Evolutionary conservation across 2,329 filamentous ascomycete species (phyloP).

Genomic region (Tolypocladium guangdongense): DNA sequence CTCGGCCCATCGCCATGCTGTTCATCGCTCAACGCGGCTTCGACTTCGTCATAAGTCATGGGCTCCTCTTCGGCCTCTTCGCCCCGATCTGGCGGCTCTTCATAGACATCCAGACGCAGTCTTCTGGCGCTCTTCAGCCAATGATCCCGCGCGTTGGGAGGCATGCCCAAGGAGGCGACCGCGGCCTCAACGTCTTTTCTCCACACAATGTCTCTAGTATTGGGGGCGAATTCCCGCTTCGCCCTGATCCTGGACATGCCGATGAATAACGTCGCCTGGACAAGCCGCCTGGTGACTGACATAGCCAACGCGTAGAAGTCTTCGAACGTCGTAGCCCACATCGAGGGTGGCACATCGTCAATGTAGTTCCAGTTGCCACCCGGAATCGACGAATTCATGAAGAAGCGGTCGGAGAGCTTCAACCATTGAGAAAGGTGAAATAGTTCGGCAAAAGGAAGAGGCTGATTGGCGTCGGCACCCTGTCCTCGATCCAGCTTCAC

Average conservation of each 20-base stretch:
- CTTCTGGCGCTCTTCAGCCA: constrained; percentile 40
- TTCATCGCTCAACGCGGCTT: constrained; percentile 20
- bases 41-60: constrained; percentile 34
- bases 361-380: constrained; percentile 59
- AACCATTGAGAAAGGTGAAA: constrained; percentile 53
- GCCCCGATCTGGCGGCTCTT: constrained; percentile 18
- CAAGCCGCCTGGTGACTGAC: constrained; percentile 57
- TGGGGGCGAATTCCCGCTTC: constrained; percentile 20
- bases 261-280: constrained; percentile 59
- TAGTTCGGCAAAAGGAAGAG: constrained; percentile 40
- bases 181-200: constrained; percentile 39
- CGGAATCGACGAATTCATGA: constrained; percentile 59
- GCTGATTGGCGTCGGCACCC: constrained; percentile 7
- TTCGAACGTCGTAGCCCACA: constrained; percentile 64
- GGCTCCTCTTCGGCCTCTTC: constrained; percentile 15
- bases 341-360: constrained; percentile 51
- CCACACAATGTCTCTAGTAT: constrained; percentile 23
- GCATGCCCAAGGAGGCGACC: constrained; percentile 33
- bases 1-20: constrained; percentile 4
- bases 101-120: constrained; percentile 35
- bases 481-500: constrained; percentile 15
- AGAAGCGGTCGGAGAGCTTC: constrained; percentile 51
- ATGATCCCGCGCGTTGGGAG: constrained; percentile 24
- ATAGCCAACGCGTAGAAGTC: constrained; percentile 62
- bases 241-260: constrained; percentile 57